Conservation (phyloP, 2,329 filamentous ascomycete genomes). For the Cladosporium sp. region DNA sequence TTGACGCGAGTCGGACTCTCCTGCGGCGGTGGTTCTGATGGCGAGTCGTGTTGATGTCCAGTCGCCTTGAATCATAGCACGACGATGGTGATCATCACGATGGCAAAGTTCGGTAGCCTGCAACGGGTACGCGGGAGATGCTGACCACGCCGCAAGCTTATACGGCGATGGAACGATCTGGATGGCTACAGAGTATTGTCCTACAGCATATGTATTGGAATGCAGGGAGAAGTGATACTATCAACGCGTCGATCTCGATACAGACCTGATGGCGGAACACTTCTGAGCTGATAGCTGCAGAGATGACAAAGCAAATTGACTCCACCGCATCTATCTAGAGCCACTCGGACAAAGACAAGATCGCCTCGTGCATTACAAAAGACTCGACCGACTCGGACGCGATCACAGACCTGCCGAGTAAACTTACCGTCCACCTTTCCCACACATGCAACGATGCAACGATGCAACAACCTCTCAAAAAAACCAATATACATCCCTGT, state of each 20-base stretch:
- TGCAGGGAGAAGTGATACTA: too few relatives aligned
- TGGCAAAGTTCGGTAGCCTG: slow-evolving; percentile 1
- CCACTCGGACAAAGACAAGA: too few relatives aligned
- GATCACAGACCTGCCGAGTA: too few relatives aligned
- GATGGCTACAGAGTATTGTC: neutral
- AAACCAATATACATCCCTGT: too few relatives aligned
- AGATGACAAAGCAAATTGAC: too few relatives aligned
- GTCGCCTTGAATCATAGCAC: neutral
- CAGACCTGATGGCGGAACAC: neutral
- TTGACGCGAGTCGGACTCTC: neutral
- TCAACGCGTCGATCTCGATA: neutral
- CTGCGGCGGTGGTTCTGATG: neutral
- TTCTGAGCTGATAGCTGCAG: neutral
- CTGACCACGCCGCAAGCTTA: neutral
- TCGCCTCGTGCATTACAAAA: too few relatives aligned
- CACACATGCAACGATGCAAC: too few relatives aligned
- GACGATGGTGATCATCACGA: neutral
- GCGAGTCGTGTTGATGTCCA: neutral
- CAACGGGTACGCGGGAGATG: neutral
- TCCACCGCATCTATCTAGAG: too few relatives aligned
- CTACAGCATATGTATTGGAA: neutral
- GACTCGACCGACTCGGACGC: too few relatives aligned
- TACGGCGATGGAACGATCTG: neutral
- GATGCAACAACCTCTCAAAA: too few relatives aligned
- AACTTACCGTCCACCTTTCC: too few relatives aligned